Percentiles rank a stretch among this genome's conserved stretches.
phyloP scores from a whole-genome alignment of 768 basidiomycete species.

The Tremella mesenterica region DNA sequence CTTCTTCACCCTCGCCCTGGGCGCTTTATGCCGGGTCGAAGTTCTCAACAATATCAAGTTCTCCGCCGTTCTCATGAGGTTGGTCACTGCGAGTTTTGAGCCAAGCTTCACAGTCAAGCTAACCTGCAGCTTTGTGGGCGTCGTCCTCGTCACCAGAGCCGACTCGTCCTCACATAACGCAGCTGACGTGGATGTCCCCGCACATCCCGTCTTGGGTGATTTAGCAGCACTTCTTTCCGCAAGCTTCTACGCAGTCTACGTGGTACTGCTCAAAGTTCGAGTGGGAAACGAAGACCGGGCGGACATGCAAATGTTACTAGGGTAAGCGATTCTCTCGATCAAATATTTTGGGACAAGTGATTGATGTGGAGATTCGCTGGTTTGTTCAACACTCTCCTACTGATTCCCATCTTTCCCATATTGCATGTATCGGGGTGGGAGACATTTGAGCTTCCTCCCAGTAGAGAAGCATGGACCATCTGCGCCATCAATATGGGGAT shows the following conservation, averaged over 20 bases:
- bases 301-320: constrained; percentile 91
- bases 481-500: constrained; percentile 66
- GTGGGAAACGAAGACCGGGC: constrained; percentile 72
- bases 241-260: constrained; percentile 77
- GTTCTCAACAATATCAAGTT: constrained; percentile 63
- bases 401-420: constrained; percentile 68
- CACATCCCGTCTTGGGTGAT: constrained; percentile 62
- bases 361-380: constrained; percentile 60
- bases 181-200: constrained; percentile 17
- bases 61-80: constrained; percentile 72
- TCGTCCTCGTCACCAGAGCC: constrained; percentile 77
- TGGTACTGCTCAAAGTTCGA: constrained; percentile 77
- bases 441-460: constrained; percentile 61
- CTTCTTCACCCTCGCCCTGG: constrained; percentile 83
- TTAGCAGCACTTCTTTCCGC: constrained; percentile 76
- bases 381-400: constrained; percentile 65
- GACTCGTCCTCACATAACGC: constrained; percentile 51
- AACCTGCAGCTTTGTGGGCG: constrained; percentile 61
- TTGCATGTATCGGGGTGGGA: constrained; percentile 69
- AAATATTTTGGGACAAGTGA: background rate
- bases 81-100: constrained; percentile 26
- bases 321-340: constrained; percentile 22
- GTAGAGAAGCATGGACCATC: constrained; percentile 49
- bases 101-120: background rate
- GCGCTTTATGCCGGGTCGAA: constrained; percentile 74